Evolutionary conservation across 768 basidiomycete genomes (phyloP), one percentile per base, ranked within the genome.

Genomic region (Auricularia sp.): DNA sequence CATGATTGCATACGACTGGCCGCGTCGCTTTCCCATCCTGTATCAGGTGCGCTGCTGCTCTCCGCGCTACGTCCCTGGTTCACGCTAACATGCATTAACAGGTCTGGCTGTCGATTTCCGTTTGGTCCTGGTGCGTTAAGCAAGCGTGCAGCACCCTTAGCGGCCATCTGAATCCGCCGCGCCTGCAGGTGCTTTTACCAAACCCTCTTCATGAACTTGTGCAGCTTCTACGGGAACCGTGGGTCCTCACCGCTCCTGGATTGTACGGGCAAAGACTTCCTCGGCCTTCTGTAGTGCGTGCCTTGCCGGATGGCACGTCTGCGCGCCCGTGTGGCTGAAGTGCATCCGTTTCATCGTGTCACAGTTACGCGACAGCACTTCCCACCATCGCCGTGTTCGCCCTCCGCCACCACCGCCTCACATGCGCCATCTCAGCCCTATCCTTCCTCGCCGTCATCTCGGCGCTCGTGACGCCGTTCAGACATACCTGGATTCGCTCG

Each of bases 351-450:
- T 2, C 39, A 14, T 14, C 39, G 39, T 29, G 29, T 42, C 39
- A 51, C 42, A 69, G 63, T 65, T 73, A 71, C 65, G 70, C 73
- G 3, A 69, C 69, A 47, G 73, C 74, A 18, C 67, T 72, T 21
- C 77, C 77, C 3, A 70, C 69, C 11, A 69, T 78, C 24, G 73
- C 73, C n/a, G 61, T 78, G 24, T 71, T 78, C 61, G 73, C 76
- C 3, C 63, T 78, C 39, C 69, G 74, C 54, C 74, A 74, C 67
- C 70, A 71, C 39, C 67, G 78, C n/a, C 34, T 72, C 21, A 70
- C 62, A 36, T 70, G 71, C 2, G 58, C 70, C 3, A 36, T 73
- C 45, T 75, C 72, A 8, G 71, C 73, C 3, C 33, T 71, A 14
- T 58, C 67, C 13, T 16, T 62, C 18, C 34, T 65, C 42, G 36